Evolutionary conservation across 139 green algal species (phyloP), one percentile per base, ranked within the genome.

Genomic region (Choricystis sp.): DNA sequence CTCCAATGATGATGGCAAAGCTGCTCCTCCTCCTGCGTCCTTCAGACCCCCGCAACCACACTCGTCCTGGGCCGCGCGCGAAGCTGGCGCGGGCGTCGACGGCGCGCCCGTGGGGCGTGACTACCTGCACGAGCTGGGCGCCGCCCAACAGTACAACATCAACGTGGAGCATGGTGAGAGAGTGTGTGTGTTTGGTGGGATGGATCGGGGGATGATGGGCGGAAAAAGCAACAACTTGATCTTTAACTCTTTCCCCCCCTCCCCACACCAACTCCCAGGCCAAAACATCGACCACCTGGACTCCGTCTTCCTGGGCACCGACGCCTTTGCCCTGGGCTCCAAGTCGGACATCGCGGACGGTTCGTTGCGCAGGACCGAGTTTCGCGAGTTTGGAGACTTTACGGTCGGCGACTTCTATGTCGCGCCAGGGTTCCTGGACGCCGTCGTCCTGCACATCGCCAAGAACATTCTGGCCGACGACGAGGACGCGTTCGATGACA

Each of bases 401-500:
- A 82, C 94, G 28, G 80, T 89, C 74, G 91, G 94, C 27, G 91
- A 87, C 66, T 98, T 89, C 81, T 99, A 99, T 85, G 98, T 99
- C 78, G 90, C 90, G 27, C 86, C 86, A 21, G 68, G 87, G 28
- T 99, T 98, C 84, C 74, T 99, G 72, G 93, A 99, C 85, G 98
- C 97, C 83, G 65, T 91, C 16, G 79, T 79, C 48, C 86, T 95
- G 68, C 92, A 98, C 81, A 69, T 98, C 19, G 87, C 90, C 66
- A 97, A 98, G 86, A 97, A 96, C 89, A 95, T 92, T 83, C 84
- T 96, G 71, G 77, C 88, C 40, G 40, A 52, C 40, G n/a, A n/a
- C n/a, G 9, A 52, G 40, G 40, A 16, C 40, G 40, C 40, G 9
- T 52, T 52, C 64, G 76, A 94, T 30, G 85, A 85, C 66, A 94